Conservation (phyloP, 495 filamentous ascomycete species). For the Barbatosphaeria neglecta region DNA sequence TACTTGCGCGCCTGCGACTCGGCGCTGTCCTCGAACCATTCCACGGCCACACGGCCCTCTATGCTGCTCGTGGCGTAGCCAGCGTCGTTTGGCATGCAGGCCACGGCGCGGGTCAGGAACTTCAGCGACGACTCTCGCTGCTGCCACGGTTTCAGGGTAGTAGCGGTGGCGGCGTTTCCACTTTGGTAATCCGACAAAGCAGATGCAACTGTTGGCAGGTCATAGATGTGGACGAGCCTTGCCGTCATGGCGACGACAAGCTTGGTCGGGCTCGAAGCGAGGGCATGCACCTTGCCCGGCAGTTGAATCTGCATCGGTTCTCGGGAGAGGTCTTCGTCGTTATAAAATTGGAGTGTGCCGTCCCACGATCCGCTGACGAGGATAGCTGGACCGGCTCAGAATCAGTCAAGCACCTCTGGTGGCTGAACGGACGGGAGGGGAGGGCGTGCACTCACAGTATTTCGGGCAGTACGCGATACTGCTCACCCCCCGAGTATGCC, state of each 20-base stretch:
- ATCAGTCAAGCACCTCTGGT: slow-evolving; percentile 5
- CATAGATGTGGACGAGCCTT: slow-evolving; percentile 83
- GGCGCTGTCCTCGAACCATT: slow-evolving; percentile 86
- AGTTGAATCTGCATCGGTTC: slow-evolving; percentile 49
- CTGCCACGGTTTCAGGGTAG: slow-evolving; percentile 70
- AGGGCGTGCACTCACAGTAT: slow-evolving; percentile 39
- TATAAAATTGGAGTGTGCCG: slow-evolving; percentile 73
- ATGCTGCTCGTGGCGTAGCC: slow-evolving; percentile 84
- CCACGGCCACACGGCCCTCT: slow-evolving; percentile 87
- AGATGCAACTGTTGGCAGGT: slow-evolving; percentile 55
- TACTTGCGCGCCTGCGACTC: slow-evolving; percentile 86
- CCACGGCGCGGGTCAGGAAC: slow-evolving; percentile 85
- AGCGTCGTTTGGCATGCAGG: slow-evolving; percentile 93
- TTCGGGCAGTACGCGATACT: slow-evolving; percentile 69
- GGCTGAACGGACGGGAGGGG: background rate
- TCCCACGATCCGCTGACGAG: slow-evolving; percentile 93
- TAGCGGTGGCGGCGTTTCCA: slow-evolving; percentile 12
- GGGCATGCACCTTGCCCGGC: slow-evolving; percentile 75
- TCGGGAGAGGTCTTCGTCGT: slow-evolving; percentile 31
- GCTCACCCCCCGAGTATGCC: slow-evolving; percentile 67
- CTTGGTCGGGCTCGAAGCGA: slow-evolving; percentile 69
- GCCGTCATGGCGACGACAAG: slow-evolving; percentile 94
- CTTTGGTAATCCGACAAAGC: slow-evolving; percentile 29
- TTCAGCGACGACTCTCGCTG: slow-evolving; percentile 83
- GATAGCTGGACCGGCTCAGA: slow-evolving; percentile 24